Percentiles rank a stretch among this genome's conserved stretches.
Conservation (phyloP, 768 basidiomycete genomes). For the Boletellus ananiceps region DNA sequence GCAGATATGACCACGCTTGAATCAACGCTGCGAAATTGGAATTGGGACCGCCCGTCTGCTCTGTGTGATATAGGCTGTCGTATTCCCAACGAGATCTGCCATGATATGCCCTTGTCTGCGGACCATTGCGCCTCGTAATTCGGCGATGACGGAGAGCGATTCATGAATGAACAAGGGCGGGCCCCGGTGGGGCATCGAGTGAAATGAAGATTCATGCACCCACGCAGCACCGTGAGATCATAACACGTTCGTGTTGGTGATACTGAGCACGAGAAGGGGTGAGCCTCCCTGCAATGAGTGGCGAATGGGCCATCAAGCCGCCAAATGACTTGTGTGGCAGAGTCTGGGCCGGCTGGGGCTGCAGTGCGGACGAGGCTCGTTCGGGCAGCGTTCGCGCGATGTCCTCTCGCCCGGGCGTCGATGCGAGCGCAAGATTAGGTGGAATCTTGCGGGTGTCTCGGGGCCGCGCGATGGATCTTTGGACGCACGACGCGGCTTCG, state of each 20-base stretch:
- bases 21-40: not conserved
- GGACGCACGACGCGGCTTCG: constrained; percentile 9
- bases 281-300: not conserved
- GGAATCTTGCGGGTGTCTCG: constrained; percentile 13
- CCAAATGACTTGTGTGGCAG: constrained; percentile 25
- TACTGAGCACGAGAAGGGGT: not conserved
- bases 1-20: constrained; percentile 2
- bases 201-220: not conserved
- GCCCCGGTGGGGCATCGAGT: constrained; percentile 25
- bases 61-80: not conserved
- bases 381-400: no score
- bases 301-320: constrained; percentile 23
- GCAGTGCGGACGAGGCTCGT: not conserved
- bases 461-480: constrained; percentile 14
- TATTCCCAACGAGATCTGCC: constrained; percentile 2
- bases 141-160: not conserved
- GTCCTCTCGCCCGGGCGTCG: no score
- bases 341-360: constrained; percentile 2
- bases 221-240: constrained; percentile 14
- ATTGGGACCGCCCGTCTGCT: not conserved
- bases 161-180: not conserved
- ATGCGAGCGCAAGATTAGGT: no score
- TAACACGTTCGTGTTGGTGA: not conserved
- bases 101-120: not conserved
- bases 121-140: not conserved